Conservation (phyloP, 768 basidiomycete genomes). For the Tylopilus felleus region DNA sequence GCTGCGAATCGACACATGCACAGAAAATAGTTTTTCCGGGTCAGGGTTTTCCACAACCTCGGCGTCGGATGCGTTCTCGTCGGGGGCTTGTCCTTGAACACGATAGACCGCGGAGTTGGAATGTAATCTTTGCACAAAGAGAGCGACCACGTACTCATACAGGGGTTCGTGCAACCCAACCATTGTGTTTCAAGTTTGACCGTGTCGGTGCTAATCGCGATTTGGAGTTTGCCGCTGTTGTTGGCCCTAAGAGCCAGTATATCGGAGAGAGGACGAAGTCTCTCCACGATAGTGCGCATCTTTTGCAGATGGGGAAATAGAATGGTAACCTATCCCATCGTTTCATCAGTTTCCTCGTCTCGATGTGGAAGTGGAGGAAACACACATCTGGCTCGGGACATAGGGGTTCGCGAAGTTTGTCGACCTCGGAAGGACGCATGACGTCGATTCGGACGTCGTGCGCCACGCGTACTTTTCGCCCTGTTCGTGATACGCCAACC, state of each 20-base stretch:
- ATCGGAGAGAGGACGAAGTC: slow-evolving; percentile 67
- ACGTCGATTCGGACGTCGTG: slow-evolving; percentile 86
- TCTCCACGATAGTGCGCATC: slow-evolving; percentile 75
- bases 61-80: slow-evolving; percentile 33
- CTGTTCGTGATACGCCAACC: slow-evolving; percentile 57
- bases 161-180: slow-evolving; percentile 67
- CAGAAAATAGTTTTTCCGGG: slow-evolving; percentile 56
- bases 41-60: slow-evolving; percentile 43
- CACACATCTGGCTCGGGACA: slow-evolving; percentile 85
- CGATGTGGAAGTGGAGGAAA: slow-evolving; percentile 11
- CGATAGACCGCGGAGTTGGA: slow-evolving; percentile 1
- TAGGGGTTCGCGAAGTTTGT: slow-evolving; percentile 69
- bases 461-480: slow-evolving; percentile 58
- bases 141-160: slow-evolving; percentile 37
- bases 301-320: slow-evolving; percentile 71
- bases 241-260: slow-evolving; percentile 68
- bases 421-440: slow-evolving; percentile 70
- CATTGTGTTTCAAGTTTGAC: slow-evolving; percentile 81
- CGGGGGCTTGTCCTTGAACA: slow-evolving; percentile 23
- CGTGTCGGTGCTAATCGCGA: slow-evolving; percentile 61
- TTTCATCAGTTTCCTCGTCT: slow-evolving; percentile 3
- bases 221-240: slow-evolving; percentile 50
- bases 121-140: not conserved
- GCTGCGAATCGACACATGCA: slow-evolving; percentile 67
- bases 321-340: slow-evolving; percentile 61